These are phyloP conservation scores for Phytophthora kernoviae DNA, from an alignment of 352 stramenopile species.

Conservation along the genomic window DNA sequence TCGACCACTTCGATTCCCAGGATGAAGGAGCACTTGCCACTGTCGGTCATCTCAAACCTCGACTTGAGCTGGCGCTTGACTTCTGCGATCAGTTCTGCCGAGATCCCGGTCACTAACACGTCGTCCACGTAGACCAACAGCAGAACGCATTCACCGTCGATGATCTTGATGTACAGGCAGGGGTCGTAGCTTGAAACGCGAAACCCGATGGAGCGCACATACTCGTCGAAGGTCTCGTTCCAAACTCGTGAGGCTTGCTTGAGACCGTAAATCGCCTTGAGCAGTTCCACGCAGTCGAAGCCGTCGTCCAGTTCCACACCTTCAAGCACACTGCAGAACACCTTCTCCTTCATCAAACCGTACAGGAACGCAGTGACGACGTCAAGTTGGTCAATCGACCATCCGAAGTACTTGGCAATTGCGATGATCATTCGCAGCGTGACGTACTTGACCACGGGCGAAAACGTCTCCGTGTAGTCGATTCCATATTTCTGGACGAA, in stretches of 20 bases:
- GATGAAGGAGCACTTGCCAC: slow-evolving; percentile 27
- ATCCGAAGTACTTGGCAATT: slow-evolving; percentile 16
- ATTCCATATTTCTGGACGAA: slow-evolving; percentile 33
- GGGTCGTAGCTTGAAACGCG: slow-evolving; percentile 1
- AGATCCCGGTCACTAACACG: slow-evolving; percentile 22
- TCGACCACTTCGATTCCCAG: slow-evolving; percentile 24
- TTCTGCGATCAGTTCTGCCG: slow-evolving; percentile 13
- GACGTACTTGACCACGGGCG: slow-evolving; percentile 13
- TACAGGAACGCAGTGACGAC: slow-evolving; percentile 4
- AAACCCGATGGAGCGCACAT: slow-evolving; percentile 12
- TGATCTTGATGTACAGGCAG: slow-evolving; percentile 23
- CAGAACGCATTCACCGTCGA: slow-evolving; percentile 13
- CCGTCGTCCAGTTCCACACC: not conserved
- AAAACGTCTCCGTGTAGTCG: slow-evolving; percentile 6
- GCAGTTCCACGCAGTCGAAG: too few relatives aligned
- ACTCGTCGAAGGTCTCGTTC: too few relatives aligned
- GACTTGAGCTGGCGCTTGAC: slow-evolving; percentile 27
- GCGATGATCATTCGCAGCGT: slow-evolving; percentile 19
- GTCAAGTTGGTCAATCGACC: slow-evolving; percentile 19
- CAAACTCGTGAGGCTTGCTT: too few relatives aligned
- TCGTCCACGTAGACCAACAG: slow-evolving; percentile 25
- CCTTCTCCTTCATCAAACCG: slow-evolving; percentile 5
- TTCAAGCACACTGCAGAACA: not conserved
- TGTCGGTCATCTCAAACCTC: too few relatives aligned
- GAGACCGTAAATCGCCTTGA: too few relatives aligned